phyloP scores from a whole-genome alignment of 345 rosid genomes.

The Trapa incisa region DNA sequence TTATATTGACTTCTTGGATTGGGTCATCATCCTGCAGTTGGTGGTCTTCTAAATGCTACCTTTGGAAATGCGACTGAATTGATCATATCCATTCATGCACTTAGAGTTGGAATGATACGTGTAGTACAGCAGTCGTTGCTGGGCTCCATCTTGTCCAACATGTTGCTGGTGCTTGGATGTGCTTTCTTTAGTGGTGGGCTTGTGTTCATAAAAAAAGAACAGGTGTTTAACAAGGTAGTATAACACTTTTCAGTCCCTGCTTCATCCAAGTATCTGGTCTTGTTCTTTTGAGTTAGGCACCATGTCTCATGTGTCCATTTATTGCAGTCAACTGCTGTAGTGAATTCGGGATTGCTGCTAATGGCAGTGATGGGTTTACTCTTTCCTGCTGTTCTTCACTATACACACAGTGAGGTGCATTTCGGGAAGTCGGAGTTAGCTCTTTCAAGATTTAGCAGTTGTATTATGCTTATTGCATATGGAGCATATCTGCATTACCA shows the following conservation, averaged over 20 bases:
- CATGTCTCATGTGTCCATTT: slow-evolving; percentile 20
- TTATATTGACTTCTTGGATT: slow-evolving; percentile 8
- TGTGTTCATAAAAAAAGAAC: slow-evolving; percentile 51
- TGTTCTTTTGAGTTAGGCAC: slow-evolving; percentile 3
- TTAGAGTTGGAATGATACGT: slow-evolving; percentile 65
- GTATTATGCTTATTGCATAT: slow-evolving; percentile 86
- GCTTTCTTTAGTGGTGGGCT: slow-evolving; percentile 90
- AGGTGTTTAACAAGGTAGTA: slow-evolving; percentile 67
- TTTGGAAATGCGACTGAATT: slow-evolving; percentile 93
- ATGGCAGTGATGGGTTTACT: slow-evolving; percentile 98
- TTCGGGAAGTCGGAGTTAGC: slow-evolving; percentile 75
- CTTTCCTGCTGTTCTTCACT: slow-evolving; percentile 88
- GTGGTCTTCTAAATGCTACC: slow-evolving; percentile 88
- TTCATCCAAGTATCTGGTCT: neutral
- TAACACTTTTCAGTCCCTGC: neutral
- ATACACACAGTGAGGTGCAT: slow-evolving; percentile 78
- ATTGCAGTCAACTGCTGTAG: slow-evolving; percentile 63
- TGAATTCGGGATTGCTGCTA: slow-evolving; percentile 78
- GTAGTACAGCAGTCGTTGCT: slow-evolving; percentile 82
- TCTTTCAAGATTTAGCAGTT: slow-evolving; percentile 93
- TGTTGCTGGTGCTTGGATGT: slow-evolving; percentile 94
- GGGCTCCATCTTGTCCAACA: slow-evolving; percentile 88
- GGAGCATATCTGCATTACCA: slow-evolving; percentile 79
- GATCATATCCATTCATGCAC: slow-evolving; percentile 79
- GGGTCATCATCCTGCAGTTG: slow-evolving; percentile 27